Evolutionary conservation across 1,284 basidiomycete genomes (phyloP), one percentile per base, ranked within the genome.

Genomic region (Polyporus tsugae): DNA sequence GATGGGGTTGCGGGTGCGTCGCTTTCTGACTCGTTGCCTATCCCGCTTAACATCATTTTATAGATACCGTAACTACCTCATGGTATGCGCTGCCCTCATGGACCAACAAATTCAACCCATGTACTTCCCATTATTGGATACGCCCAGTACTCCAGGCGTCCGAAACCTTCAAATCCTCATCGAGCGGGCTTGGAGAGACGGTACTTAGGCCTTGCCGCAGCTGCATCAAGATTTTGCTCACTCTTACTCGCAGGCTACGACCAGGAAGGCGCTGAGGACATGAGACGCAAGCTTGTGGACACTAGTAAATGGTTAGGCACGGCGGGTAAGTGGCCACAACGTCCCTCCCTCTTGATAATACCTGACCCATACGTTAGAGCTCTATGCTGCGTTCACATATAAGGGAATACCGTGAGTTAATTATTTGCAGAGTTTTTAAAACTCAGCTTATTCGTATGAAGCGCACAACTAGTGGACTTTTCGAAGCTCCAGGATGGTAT

Each of bases 41-140:
- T 4, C 29, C 13, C 17, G 35, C 58, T 64, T 4, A 61, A 49
- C 6, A 38, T 17, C 13, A 1, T 39, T 55, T 36, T 15, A 15
- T 70, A 94, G 93, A n/a, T 96, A 96, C 77, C 90, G 95, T 39
- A 96, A 96, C 77, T 95, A 92, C 74, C 74, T 94, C 66, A 96
- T 97, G 92, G 83, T 86, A 4, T 94, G 95, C 71, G 84, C 92
- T 0, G 85, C 89, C 6, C 83, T 96, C 19, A 86, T 93, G 82
- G 84, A 84, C 57, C 93, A 95, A 76, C 77, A 79, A 64, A 67
- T 78, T 7, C 90, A 92, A 75, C 85, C 86, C 0, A 67, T 84
- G 67, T 95, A 95, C 76, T 85, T 84, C 67, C 79, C 84, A 1
- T 79, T 88, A n/a, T 82, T 95, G 4, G 84, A 87, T 64, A 73